Evolutionary conservation across 2,329 filamentous ascomycete genomes (phyloP).

Genomic region (Talaromyces sp.): DNA sequence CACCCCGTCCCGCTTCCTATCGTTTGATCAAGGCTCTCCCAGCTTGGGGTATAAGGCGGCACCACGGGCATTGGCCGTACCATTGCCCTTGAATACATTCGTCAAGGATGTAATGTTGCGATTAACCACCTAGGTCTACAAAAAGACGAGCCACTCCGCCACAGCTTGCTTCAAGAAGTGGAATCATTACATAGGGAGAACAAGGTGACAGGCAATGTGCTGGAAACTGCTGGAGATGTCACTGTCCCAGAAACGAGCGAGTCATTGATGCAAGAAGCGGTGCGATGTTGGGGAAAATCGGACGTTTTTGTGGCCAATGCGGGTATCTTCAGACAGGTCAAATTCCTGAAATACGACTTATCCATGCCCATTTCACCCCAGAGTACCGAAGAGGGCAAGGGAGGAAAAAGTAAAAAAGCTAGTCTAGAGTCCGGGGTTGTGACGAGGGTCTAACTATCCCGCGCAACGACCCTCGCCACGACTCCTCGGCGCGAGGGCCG

Average conservation of each 20-base stretch:
- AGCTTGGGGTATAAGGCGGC: conserved; percentile 14
- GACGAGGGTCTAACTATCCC: background rate
- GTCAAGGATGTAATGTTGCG: conserved; percentile 70
- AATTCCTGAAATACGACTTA: conserved; percentile 63
- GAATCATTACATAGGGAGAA: conserved; percentile 29
- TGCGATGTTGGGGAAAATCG: conserved; percentile 44
- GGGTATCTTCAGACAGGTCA: conserved; percentile 79
- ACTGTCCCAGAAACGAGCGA: conserved; percentile 64
- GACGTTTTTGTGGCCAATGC: conserved; percentile 85
- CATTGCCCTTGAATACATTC: conserved; percentile 71
- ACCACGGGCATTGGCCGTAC: conserved; percentile 35
- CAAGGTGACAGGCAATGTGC: background rate
- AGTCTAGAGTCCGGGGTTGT: background rate
- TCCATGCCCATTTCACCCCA: background rate
- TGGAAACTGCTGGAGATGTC: conserved; percentile 64
- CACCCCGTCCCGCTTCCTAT: too few relatives aligned
- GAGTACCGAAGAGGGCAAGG: too few relatives aligned
- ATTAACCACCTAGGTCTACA: conserved; percentile 66
- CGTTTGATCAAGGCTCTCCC: conserved; percentile 14
- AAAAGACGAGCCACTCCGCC: conserved; percentile 25
- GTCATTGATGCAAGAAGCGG: conserved; percentile 63
- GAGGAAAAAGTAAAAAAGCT: too few relatives aligned
- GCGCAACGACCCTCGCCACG: background rate
- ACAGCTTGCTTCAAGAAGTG: conserved; percentile 23
- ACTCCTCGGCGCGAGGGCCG: background rate